These are phyloP conservation scores for Aspergillus homomorphus DNA, from an alignment of 495 filamentous ascomycete species.

Conservation along the genomic window DNA sequence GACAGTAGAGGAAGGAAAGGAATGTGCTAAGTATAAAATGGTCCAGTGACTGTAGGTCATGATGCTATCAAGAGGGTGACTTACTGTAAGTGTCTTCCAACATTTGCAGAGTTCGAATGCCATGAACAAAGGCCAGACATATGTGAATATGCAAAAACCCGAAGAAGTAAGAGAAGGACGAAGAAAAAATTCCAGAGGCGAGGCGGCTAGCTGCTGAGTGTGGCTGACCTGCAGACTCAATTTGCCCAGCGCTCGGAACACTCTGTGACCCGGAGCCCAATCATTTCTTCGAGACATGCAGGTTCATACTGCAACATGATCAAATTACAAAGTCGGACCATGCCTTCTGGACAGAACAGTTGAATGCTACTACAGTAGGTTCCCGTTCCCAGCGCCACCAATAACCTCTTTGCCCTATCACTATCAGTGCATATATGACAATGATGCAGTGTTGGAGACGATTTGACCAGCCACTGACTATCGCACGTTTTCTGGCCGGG, in stretches of 20 bases:
- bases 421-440: neutral
- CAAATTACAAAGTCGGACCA: no score
- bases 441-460: no score
- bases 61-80: no score
- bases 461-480: no score
- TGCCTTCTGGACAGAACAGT: no score
- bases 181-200: slow-evolving; percentile 4
- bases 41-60: no score
- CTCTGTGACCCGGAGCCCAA: neutral
- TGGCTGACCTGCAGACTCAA: slow-evolving; percentile 4
- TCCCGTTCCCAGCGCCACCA: neutral
- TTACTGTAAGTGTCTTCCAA: no score
- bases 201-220: neutral
- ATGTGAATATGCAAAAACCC: neutral
- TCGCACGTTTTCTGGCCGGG: no score
- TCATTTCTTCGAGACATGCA: neutral
- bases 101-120: no score
- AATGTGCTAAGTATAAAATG: neutral
- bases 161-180: neutral
- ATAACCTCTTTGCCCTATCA: neutral
- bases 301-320: neutral
- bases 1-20: neutral
- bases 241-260: slow-evolving; percentile 1
- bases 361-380: no score
- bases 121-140: no score